Evolutionary conservation across 2,329 filamentous ascomycete species (phyloP).

Genomic region (Juglanconis sp.): DNA sequence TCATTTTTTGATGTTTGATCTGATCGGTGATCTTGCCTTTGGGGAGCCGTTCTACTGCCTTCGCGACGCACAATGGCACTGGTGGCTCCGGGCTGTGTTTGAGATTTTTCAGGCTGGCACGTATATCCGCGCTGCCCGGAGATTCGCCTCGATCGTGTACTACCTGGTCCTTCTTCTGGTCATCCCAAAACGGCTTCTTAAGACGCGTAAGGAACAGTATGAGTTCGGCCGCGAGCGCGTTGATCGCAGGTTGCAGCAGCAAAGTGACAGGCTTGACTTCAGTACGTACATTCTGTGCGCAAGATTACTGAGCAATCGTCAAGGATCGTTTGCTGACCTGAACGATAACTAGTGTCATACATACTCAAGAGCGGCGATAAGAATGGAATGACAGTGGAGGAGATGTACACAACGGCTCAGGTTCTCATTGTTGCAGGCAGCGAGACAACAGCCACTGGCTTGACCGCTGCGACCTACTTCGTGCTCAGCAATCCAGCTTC

Average conservation of each 20-base stretch:
- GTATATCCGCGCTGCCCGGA: conserved; percentile 5
- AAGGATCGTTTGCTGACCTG: neutral
- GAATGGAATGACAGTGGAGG: conserved; percentile 17
- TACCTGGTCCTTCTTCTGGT: conserved; percentile 6
- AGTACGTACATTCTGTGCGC: neutral
- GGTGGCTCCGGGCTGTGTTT: conserved; percentile 23
- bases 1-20: conserved; percentile 30
- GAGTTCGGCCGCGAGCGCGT: conserved; percentile 5
- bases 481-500: conserved; percentile 23
- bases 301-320: neutral
- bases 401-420: conserved; percentile 18
- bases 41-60: conserved; percentile 24
- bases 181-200: conserved; percentile 3
- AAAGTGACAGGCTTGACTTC: conserved; percentile 6
- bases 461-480: conserved; percentile 13
- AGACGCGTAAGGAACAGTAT: conserved; percentile 11
- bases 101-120: conserved; percentile 11
- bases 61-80: conserved; percentile 19
- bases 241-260: conserved; percentile 7
- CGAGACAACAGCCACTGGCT: conserved; percentile 15
- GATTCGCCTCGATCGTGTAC: neutral
- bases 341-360: conserved; percentile 2
- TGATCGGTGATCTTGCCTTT: conserved; percentile 26
- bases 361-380: conserved; percentile 8
- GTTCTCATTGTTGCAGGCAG: conserved; percentile 14